These are phyloP conservation scores for Penicillium sp. DNA, from an alignment of 2,329 filamentous ascomycete genomes.

Conservation along the genomic window DNA sequence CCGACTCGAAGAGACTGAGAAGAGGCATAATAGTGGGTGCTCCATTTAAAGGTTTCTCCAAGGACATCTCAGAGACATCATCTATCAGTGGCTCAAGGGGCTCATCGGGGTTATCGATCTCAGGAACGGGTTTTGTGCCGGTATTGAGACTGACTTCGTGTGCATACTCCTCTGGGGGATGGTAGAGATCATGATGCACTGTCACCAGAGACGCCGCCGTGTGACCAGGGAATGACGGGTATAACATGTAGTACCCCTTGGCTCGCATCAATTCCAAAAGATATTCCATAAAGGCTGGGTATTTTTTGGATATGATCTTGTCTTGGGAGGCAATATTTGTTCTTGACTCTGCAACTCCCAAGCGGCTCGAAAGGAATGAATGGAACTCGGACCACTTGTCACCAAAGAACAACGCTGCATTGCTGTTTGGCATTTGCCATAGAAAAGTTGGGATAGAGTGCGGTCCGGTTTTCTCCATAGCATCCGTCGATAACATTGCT, in stretches of 20 bases:
- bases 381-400: conserved; percentile 85
- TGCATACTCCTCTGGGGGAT: conserved; percentile 63
- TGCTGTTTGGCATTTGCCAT: conserved; percentile 79
- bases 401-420: conserved; percentile 77
- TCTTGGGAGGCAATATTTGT: conserved; percentile 17
- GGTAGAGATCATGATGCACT: conserved; percentile 70
- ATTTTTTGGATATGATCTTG: conserved; percentile 62
- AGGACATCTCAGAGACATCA: conserved; percentile 12
- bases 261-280: conserved; percentile 69
- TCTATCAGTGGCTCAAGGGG: conserved; percentile 16
- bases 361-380: conserved; percentile 64
- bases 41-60: conserved; percentile 30
- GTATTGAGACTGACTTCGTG: conserved; percentile 5
- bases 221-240: conserved; percentile 57
- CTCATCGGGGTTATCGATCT: conserved; percentile 16
- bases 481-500: conserved; percentile 1
- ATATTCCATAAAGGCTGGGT: conserved; percentile 75
- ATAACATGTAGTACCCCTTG: conserved; percentile 73
- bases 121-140: neutral
- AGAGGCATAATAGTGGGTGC: conserved; percentile 47
- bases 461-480: conserved; percentile 22
- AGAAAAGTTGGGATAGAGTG: conserved; percentile 59
- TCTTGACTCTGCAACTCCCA: conserved; percentile 38
- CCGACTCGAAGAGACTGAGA: conserved; percentile 45
- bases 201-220: conserved; percentile 58